phyloP scores from a whole-genome alignment of 2,329 filamentous ascomycete species.

The Pseudogymnoascus pannorum region DNA sequence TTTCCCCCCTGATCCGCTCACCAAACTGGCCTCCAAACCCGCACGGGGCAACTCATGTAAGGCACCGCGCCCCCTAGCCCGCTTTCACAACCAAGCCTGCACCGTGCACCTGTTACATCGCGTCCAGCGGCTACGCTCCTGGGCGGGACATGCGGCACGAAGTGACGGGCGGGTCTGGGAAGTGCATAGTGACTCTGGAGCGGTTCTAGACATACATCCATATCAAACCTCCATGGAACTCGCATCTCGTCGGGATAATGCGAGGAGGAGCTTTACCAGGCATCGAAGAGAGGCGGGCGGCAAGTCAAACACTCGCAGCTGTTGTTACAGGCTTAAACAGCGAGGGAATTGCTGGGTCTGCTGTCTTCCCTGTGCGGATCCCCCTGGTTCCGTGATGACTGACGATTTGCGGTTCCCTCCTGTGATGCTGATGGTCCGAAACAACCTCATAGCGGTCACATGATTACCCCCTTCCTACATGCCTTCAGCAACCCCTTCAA shows the following conservation, averaged over 20 bases:
- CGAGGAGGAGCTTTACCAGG: too few relatives aligned
- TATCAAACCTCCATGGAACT: background rate
- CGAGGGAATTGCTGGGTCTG: background rate
- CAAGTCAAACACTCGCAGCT: background rate
- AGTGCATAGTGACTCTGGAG: background rate
- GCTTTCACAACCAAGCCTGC: background rate
- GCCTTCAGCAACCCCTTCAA: background rate
- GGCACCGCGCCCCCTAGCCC: background rate
- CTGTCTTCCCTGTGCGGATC: background rate
- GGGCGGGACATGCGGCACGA: constrained; percentile 1
- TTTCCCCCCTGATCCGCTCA: background rate
- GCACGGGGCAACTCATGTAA: background rate
- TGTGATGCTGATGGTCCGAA: background rate
- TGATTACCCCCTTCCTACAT: background rate
- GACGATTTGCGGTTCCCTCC: background rate
- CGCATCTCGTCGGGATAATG: background rate
- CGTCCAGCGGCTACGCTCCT: constrained; percentile 4
- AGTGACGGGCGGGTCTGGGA: background rate
- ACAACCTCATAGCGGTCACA: background rate
- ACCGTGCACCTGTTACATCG: constrained; percentile 3
- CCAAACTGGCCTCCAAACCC: constrained; percentile 1
- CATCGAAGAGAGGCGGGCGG: background rate
- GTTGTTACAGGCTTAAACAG: background rate
- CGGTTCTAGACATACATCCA: background rate
- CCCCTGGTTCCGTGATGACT: background rate